phyloP scores from a whole-genome alignment of 2,329 filamentous ascomycete genomes.

The Mycosphaerella arachidis region DNA sequence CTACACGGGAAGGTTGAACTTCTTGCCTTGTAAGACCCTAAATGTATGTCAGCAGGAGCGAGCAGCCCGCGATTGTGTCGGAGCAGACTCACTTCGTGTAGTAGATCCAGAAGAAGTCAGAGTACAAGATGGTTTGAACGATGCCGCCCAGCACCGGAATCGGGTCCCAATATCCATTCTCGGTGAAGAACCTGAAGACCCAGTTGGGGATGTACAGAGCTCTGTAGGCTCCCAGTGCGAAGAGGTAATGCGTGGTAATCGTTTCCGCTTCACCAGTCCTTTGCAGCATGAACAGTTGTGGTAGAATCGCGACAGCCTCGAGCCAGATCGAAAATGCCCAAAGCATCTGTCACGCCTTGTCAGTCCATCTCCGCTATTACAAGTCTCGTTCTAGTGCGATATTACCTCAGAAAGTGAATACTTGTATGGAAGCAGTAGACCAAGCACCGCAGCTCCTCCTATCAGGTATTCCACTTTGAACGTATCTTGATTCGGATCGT shows the following conservation, averaged over 20 bases:
- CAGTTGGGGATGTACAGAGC: slow-evolving; percentile 98
- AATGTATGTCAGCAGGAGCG: neutral
- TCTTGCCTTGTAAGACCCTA: slow-evolving; percentile 52
- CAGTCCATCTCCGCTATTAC: neutral
- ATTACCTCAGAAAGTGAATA: slow-evolving; percentile 67
- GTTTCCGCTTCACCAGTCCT: slow-evolving; percentile 96
- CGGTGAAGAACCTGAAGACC: slow-evolving; percentile 83
- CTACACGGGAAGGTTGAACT: slow-evolving; percentile 52
- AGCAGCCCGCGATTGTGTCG: too few relatives aligned
- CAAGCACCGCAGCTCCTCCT: slow-evolving; percentile 71
- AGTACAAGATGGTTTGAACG: slow-evolving; percentile 91
- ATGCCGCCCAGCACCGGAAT: slow-evolving; percentile 86
- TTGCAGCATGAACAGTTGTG: slow-evolving; percentile 97
- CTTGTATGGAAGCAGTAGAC: slow-evolving; percentile 76
- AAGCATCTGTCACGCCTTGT: slow-evolving; percentile 58
- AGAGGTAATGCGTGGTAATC: slow-evolving; percentile 98
- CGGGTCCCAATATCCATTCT: slow-evolving; percentile 65
- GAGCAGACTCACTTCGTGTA: slow-evolving; percentile 71
- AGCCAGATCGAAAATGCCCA: slow-evolving; percentile 99
- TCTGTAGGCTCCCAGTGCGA: slow-evolving; percentile 85
- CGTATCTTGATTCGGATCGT: slow-evolving; percentile 94
- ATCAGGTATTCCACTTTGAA: slow-evolving; percentile 96
- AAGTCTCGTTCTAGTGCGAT: slow-evolving; percentile 4
- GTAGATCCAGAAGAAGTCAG: slow-evolving; percentile 99
- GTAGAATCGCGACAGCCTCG: slow-evolving; percentile 91